A percentile compares a stretch with the other conserved stretches of the same genome.
These are phyloP conservation scores for Steccherinum ochraceum DNA, from an alignment of 768 basidiomycete genomes.

Conservation along the genomic window DNA sequence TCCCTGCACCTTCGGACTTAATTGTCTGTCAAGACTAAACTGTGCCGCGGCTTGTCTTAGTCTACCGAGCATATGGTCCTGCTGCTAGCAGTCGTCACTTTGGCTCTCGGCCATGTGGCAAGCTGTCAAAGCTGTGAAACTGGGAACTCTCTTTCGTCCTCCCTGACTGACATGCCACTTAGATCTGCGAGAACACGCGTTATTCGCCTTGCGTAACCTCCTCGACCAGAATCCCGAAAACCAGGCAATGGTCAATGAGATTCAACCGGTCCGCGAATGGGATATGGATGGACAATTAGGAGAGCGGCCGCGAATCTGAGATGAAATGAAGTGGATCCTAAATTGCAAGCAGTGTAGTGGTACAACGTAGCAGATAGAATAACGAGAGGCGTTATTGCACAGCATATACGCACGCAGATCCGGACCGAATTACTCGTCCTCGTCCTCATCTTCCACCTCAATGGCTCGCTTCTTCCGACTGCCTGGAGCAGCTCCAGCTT, in stretches of 20 bases:
- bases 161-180: no score
- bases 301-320: slow-evolving; percentile 24
- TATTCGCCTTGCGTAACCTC: slow-evolving; percentile 77
- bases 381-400: not conserved
- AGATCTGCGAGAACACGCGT: slow-evolving; percentile 91
- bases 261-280: slow-evolving; percentile 58
- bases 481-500: slow-evolving; percentile 37
- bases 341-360: not conserved
- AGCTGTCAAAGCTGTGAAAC: not conserved
- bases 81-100: no score
- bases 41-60: not conserved
- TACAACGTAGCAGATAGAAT: not conserved
- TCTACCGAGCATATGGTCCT: no score
- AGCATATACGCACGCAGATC: not conserved
- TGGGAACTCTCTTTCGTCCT: not conserved
- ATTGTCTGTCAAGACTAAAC: not conserved
- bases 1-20: not conserved
- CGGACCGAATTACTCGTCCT: slow-evolving; percentile 28
- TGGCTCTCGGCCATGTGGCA: not conserved
- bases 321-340: not conserved
- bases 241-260: slow-evolving; percentile 69
- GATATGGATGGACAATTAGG: slow-evolving; percentile 49
- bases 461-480: slow-evolving; percentile 53
- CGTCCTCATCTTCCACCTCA: slow-evolving; percentile 61
- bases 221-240: slow-evolving; percentile 73